These are phyloP conservation scores for Barnettozyma hawaiiensis DNA, from an alignment of 1,139 yeast species.

Conservation along the genomic window DNA sequence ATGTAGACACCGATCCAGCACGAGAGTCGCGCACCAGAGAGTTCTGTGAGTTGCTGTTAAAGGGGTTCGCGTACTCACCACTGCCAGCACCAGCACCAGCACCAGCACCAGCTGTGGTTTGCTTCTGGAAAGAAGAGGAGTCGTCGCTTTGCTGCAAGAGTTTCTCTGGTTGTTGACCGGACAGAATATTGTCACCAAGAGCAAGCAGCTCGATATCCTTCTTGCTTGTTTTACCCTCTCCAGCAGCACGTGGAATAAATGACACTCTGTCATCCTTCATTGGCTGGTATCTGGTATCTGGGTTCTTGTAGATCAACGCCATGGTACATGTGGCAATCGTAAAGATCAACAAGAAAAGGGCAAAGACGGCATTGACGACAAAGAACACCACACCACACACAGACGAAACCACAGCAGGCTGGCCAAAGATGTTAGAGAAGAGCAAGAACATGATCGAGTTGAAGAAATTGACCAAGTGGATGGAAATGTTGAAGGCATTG, in stretches of 20 bases:
- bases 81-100: no score
- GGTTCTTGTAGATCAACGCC: conserved; percentile 83
- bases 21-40: conserved; percentile 12
- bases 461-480: conserved; percentile 70
- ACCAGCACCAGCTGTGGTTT: no score
- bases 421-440: conserved; percentile 78
- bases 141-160: conserved; percentile 23
- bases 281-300: conserved; percentile 93
- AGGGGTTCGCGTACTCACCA: conserved; percentile 11
- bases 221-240: conserved; percentile 39
- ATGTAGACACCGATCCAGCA: conserved; percentile 19
- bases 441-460: conserved; percentile 84
- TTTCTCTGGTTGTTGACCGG: conserved; percentile 58
- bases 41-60: conserved; percentile 3
- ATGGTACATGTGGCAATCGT: conserved; percentile 82
- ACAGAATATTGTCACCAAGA: conserved; percentile 83
- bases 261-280: conserved; percentile 96
- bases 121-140: conserved; percentile 12
- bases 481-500: conserved; percentile 82
- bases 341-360: conserved; percentile 73
- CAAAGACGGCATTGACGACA: conserved; percentile 82
- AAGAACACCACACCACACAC: conserved; percentile 93
- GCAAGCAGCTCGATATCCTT: conserved; percentile 78
- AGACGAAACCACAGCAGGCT: conserved; percentile 83
- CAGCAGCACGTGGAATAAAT: conserved; percentile 55